Evolutionary conservation across 192 early-diverging fungal genomes (phyloP), one percentile per base, ranked within the genome.

Genomic region (Dimargaris xerosporica): DNA sequence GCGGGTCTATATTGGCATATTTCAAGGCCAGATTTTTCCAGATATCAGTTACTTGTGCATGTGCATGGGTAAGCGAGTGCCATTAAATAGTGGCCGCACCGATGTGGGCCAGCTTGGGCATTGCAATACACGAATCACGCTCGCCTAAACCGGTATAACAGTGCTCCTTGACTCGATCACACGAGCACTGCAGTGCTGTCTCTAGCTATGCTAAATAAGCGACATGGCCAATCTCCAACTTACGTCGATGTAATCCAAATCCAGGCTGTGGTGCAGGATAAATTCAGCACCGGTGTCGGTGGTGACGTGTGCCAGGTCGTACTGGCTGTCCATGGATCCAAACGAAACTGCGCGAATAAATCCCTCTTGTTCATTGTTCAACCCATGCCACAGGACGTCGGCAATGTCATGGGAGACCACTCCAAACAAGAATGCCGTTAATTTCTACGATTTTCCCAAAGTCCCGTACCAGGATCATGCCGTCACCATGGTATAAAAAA

Each of bases 381-480:
- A 28, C 16, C 53, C 53, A 10, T 54, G 53, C 53, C 53, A 54
- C 3, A 54, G 21, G 10, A 54, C 28, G 28, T 54, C 53, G 25
- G 53, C 53, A 26, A 54, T 28, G 10, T 54, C 53, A 26, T 54
- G 53, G 15, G 53, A 54, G 53, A 54, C 26, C 21, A 54, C 26
- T 15, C 53, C 53, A 29, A 54, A 54, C 53, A 54, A 25, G 21
- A 54, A 54, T 15, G 53, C 53, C 21, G 15, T 28, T 29, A 54
- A 10, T 19, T 28, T 19, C 53, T 53, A 53, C 9, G 21, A 21
- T 21, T 7, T 9, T 53, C 52, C 52, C 10, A 53, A 16, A 16
- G 21, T 15, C 19, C 12, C 19, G 11, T 46, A 13, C 19, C 45
- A 46, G 12, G 11, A 9, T 9, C 10, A 19, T 9, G 17, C 21